These are phyloP conservation scores for Peronospora belbahrii DNA, from an alignment of 352 stramenopile genomes.

Conservation along the genomic window DNA sequence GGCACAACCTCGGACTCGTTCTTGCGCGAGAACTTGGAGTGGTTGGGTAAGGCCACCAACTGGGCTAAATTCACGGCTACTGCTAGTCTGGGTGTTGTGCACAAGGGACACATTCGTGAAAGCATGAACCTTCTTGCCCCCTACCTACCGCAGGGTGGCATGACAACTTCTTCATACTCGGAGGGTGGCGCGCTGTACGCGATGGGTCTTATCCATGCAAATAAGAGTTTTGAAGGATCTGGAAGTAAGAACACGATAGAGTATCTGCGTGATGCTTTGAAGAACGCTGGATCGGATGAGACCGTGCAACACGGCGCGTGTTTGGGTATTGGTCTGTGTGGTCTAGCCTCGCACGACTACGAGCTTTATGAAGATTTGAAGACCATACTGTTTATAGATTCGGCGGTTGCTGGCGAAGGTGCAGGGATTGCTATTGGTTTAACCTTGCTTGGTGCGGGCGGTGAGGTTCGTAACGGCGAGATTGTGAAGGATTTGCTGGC, in stretches of 20 bases:
- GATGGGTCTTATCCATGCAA: conserved; percentile 97
- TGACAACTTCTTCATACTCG: conserved; percentile 91
- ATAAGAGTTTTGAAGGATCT: conserved; percentile 86
- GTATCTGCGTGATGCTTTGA: conserved; percentile 78
- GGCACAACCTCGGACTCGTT: conserved; percentile 98
- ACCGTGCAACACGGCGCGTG: conserved; percentile 96
- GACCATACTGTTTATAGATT: conserved; percentile 96
- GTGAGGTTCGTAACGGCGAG: conserved; percentile 73
- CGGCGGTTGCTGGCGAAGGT: conserved; percentile 94
- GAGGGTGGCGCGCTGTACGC: conserved; percentile 97
- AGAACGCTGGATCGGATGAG: conserved; percentile 89
- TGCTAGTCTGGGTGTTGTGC: conserved; percentile 96
- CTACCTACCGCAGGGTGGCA: conserved; percentile 91
- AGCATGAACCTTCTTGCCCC: conserved; percentile 96
- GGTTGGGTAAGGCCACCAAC: conserved; percentile 97
- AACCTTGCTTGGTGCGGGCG: conserved; percentile 91
- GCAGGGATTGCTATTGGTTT: conserved; percentile 97
- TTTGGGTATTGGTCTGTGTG: conserved; percentile 94
- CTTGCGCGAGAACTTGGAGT: conserved; percentile 97
- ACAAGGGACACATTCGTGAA: conserved; percentile 96
- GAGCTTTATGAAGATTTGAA: conserved; percentile 96
- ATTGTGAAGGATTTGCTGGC: conserved; percentile 92
- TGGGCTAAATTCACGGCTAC: conserved; percentile 99
- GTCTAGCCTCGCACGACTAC: conserved; percentile 91
- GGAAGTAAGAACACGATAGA: conserved; percentile 79